Evolutionary conservation across 306 rosid species (phyloP).

Genomic region (Dryas octopetala): DNA sequence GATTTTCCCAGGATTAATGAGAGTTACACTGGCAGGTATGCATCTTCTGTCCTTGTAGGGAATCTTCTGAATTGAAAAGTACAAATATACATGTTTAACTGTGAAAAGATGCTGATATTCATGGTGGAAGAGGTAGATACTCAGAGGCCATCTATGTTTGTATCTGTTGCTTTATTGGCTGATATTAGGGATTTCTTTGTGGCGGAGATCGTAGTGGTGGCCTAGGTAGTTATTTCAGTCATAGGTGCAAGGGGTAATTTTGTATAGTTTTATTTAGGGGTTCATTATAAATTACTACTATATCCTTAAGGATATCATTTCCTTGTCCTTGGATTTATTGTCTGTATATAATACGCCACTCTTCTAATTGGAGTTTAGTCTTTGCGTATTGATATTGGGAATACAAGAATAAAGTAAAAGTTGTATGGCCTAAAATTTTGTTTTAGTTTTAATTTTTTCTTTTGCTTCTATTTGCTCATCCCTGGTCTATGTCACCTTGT

Average conservation of each 20-base stretch:
- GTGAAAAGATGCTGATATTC: neutral
- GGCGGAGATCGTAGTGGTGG: neutral
- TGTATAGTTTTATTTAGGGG: neutral
- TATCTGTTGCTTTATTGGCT: neutral
- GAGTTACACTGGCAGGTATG: slow-evolving; percentile 89
- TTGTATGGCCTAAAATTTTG: no score
- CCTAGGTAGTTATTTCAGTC: neutral
- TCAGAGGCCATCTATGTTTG: neutral
- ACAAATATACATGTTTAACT: neutral
- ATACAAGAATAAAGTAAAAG: neutral
- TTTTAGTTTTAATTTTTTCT: no score
- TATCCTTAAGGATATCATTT: no score
- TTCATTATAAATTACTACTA: neutral
- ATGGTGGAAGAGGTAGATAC: neutral
- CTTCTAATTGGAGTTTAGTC: neutral
- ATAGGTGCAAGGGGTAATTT: neutral
- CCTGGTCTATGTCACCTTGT: neutral
- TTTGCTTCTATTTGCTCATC: neutral
- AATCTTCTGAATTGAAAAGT: slow-evolving; percentile 13
- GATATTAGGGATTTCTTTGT: neutral
- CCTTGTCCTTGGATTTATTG: no score
- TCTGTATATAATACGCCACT: neutral
- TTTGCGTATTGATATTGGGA: neutral
- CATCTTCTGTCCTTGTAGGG: slow-evolving; percentile 3
- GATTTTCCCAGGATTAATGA: slow-evolving; percentile 97